A percentile compares a stretch with the other conserved stretches of the same genome.
Conservation (phyloP, 2,329 filamentous ascomycete species). For the Fusarium avenaceum region DNA sequence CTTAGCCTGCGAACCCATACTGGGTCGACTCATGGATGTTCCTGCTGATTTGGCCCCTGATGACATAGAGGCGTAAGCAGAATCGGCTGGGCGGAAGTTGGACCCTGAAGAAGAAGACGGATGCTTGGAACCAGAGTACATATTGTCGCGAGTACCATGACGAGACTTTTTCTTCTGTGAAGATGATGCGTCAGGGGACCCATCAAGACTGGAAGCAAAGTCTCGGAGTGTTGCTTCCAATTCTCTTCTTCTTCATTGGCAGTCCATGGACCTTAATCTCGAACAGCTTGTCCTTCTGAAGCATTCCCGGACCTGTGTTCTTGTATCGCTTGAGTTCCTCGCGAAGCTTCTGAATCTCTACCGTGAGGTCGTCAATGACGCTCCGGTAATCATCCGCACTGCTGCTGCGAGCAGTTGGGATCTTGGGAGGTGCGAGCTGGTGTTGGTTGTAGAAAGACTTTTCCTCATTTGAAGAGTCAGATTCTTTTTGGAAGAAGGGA, state of each 20-base stretch:
- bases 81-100: constrained; percentile 68
- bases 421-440: constrained; percentile 48
- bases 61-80: constrained; percentile 78
- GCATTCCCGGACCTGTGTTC: constrained; percentile 72
- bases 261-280: constrained; percentile 85
- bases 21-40: constrained; percentile 56
- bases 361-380: constrained; percentile 88
- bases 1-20: constrained; percentile 54
- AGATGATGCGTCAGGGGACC: constrained; percentile 59
- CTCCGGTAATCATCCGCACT: constrained; percentile 82
- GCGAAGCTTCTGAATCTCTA: constrained; percentile 85
- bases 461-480: constrained; percentile 66
- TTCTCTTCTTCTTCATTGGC: constrained; percentile 78
- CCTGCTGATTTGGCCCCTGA: constrained; percentile 62
- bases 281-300: constrained; percentile 83
- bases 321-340: constrained; percentile 79
- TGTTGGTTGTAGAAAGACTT: constrained; percentile 46
- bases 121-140: constrained; percentile 64
- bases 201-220: constrained; percentile 75
- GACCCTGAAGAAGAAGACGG: constrained; percentile 66
- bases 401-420: constrained; percentile 63
- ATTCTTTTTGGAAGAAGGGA: constrained; percentile 68
- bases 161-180: constrained; percentile 58
- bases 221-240: constrained; percentile 79
- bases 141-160: constrained; percentile 55